phyloP scores from a whole-genome alignment of 108 stramenopile genomes.

The Nitzschia sp. region DNA sequence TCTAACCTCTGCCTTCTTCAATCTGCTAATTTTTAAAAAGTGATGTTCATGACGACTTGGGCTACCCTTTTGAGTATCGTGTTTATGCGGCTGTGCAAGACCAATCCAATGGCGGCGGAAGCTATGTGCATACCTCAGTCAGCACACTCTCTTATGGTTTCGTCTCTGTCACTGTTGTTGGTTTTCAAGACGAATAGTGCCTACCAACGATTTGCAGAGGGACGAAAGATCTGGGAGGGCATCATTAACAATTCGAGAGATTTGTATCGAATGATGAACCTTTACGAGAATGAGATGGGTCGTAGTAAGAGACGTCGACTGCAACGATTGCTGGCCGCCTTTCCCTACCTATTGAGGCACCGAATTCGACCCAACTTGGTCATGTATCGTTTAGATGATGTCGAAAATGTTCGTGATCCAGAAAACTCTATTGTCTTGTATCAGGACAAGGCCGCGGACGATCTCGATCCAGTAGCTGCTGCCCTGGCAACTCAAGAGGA shows the following conservation, averaged over 20 bases:
- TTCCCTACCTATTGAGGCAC: slow-evolving; percentile 81
- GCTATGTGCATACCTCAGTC: slow-evolving; percentile 56
- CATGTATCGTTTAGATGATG: slow-evolving; percentile 67
- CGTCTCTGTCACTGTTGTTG: slow-evolving; percentile 83
- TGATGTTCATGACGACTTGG: slow-evolving; percentile 59
- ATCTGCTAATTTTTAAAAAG: too few species aligned
- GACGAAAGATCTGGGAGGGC: slow-evolving; percentile 79
- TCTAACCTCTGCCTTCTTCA: too few species aligned
- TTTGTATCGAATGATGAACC: slow-evolving; percentile 74
- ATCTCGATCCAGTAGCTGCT: slow-evolving; percentile 35
- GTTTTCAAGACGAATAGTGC: slow-evolving; percentile 92
- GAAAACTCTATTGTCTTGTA: slow-evolving; percentile 76
- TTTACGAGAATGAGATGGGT: slow-evolving; percentile 86
- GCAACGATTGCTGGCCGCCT: slow-evolving; percentile 72
- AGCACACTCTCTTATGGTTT: slow-evolving; percentile 80
- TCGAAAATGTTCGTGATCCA: slow-evolving; percentile 64
- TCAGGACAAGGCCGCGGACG: slow-evolving; percentile 49
- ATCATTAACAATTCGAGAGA: slow-evolving; percentile 74
- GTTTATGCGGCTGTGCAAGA: slow-evolving; percentile 37
- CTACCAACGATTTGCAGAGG: slow-evolving; percentile 93
- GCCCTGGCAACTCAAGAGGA: slow-evolving; percentile 72
- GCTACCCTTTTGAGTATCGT: slow-evolving; percentile 61
- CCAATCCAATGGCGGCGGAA: slow-evolving; percentile 30
- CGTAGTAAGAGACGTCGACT: slow-evolving; percentile 60
- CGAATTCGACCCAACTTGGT: slow-evolving; percentile 78